Evolutionary conservation across 2,329 filamentous ascomycete genomes (phyloP), one percentile per base, ranked within the genome.

Genomic region (Colletotrichum sp.): DNA sequence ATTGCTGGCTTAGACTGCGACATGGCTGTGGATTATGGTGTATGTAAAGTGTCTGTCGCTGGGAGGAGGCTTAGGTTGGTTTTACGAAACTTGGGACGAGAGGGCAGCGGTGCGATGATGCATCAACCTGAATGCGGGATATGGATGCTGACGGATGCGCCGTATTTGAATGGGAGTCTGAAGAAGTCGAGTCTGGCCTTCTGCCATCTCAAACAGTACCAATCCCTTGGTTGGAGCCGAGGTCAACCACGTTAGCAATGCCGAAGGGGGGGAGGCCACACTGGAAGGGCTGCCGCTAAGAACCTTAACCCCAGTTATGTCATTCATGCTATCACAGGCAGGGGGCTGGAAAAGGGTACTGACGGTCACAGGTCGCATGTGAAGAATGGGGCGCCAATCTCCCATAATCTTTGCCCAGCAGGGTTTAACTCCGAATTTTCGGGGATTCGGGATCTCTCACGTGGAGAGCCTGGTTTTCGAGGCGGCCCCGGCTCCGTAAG

Each of bases 1-100:
- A 94, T 88, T 63, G 92, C 91, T 62, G 93, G 88, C 80, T 93
- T 93, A 72, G 89, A 88, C 83, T 66, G 62, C 66, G 49, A 16
- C 24, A 39, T 30, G 59, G 57, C 26, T 60, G 10, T n/a, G 28
- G 59, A 32, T 34, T 24, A 15, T 63, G 59, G 28, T 63, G 59
- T n/a, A 39, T 63, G 59, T n/a, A 52, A 49, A 34, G 71, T 44
- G 39, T 44, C 18, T 36, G 55, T 39, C 24, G 55, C 26, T 18
- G 55, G 55, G 4, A 30, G 28, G 62, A 76, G 73, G 71, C 34
- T 74, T 75, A 15, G 36, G 39, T 49, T 49, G 39, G 18, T 49
- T 21, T 49, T 52, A 52, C 44, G n/a, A 12, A 49, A 76, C 44
- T 69, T 72, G 68, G 36, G 76, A 76, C 67, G 65, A 69, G 36